Evolutionary conservation across 2,329 filamentous ascomycete genomes (phyloP).

Genomic region (Colletotrichum shisoi): DNA sequence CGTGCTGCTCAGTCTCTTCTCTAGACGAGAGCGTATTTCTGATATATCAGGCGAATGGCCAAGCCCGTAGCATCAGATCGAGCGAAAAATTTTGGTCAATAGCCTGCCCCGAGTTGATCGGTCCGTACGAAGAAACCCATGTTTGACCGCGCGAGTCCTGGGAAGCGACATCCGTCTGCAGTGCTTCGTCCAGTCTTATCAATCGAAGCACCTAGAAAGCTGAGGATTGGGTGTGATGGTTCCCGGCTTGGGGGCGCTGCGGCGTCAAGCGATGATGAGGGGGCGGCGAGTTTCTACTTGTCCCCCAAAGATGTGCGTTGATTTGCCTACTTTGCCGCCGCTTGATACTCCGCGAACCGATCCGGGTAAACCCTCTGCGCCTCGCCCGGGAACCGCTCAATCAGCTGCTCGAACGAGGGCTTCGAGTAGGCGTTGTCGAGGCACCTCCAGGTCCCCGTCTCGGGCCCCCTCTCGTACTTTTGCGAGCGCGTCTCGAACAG

Average conservation of each 20-base stretch:
- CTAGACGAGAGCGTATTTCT: background rate
- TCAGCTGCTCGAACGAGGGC: background rate
- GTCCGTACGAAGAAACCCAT: background rate
- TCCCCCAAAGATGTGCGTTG: background rate
- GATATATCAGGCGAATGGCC: background rate
- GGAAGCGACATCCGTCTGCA: background rate
- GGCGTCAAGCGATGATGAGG: background rate
- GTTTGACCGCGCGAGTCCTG: background rate
- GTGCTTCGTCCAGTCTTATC: background rate
- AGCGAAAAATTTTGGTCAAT: background rate
- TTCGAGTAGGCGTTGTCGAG: background rate
- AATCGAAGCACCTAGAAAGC: background rate
- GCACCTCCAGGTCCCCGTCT: conserved; percentile 13
- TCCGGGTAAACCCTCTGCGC: background rate
- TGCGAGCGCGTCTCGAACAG: conserved; percentile 50
- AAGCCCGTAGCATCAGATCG: background rate
- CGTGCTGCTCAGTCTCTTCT: background rate
- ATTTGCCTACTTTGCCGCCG: background rate
- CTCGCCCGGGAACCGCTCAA: background rate
- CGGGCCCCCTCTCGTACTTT: background rate
- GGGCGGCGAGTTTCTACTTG: background rate
- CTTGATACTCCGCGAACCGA: too few relatives aligned
- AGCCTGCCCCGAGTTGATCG: background rate
- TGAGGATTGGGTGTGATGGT: background rate
- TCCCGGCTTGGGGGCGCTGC: background rate